Conservation (phyloP, 1,284 basidiomycete species). For the Cerrena zonata region DNA sequence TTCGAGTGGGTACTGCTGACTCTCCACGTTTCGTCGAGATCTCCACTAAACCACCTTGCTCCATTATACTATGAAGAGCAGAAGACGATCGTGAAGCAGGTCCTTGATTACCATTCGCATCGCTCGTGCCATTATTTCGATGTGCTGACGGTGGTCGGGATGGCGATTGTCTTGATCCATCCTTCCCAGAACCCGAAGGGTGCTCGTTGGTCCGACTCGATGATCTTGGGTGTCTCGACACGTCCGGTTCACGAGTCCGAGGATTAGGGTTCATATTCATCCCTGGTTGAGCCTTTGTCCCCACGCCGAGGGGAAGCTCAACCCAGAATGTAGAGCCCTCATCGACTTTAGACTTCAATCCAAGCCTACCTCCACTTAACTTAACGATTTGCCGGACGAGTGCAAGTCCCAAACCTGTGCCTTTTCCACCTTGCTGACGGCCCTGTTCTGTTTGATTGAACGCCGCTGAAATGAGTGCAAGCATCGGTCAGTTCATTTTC, state of each 20-base stretch:
- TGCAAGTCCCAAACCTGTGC: conserved; percentile 82
- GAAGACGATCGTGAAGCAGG: conserved; percentile 32
- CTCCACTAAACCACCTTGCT: conserved; percentile 64
- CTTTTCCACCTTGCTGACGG: conserved; percentile 81
- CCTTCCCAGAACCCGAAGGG: background rate
- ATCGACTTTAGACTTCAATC: conserved; percentile 59
- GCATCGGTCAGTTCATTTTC: background rate
- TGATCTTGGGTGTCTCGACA: background rate
- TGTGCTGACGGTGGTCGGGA: background rate
- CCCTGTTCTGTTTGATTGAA: conserved; percentile 80
- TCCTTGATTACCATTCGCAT: background rate
- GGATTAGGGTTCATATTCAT: background rate
- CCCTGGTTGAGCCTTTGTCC: conserved; percentile 15
- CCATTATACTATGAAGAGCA: conserved; percentile 62
- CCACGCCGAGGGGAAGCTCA: conserved; percentile 54
- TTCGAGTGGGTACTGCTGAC: conserved; percentile 40
- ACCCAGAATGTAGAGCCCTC: conserved; percentile 76
- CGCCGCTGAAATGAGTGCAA: conserved; percentile 40
- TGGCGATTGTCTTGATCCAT: background rate
- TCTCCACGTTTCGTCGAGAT: conserved; percentile 43
- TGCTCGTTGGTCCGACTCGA: background rate
- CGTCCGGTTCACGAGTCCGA: background rate
- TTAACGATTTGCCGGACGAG: conserved; percentile 88
- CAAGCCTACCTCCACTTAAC: conserved; percentile 73
- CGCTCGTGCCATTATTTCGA: background rate